A percentile compares a stretch with the other conserved stretches of the same genome.
These are phyloP conservation scores for Aureobasidium sp. DNA, from an alignment of 2,329 filamentous ascomycete genomes.

Conservation along the genomic window DNA sequence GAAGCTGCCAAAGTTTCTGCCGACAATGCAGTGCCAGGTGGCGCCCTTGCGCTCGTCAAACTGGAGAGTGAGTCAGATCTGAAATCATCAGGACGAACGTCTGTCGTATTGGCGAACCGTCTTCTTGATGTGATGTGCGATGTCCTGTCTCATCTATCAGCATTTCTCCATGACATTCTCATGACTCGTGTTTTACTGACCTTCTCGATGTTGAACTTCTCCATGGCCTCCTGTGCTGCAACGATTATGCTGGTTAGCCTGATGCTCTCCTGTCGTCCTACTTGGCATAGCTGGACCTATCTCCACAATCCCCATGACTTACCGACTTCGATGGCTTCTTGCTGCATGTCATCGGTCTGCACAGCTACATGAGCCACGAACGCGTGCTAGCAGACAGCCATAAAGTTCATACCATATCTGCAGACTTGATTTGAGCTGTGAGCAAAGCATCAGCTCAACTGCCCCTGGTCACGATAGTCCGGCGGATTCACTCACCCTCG, in stretches of 20 bases:
- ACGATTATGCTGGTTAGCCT: neutral
- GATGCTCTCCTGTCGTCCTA: neutral
- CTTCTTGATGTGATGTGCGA: slow-evolving; percentile 92
- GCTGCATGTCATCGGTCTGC: slow-evolving; percentile 94
- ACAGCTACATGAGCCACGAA: neutral
- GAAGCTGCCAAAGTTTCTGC: slow-evolving; percentile 97
- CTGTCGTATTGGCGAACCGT: slow-evolving; percentile 52
- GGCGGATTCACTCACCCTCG: slow-evolving; percentile 51
- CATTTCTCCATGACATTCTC: neutral
- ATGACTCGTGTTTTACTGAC: slow-evolving; percentile 33
- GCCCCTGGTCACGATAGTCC: neutral
- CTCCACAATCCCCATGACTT: slow-evolving; percentile 35
- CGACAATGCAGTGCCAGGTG: slow-evolving; percentile 99
- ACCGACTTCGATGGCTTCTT: slow-evolving; percentile 94
- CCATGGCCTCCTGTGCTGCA: slow-evolving; percentile 63
- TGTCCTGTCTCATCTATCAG: slow-evolving; percentile 55
- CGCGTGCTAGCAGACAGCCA: neutral
- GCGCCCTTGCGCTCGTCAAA: slow-evolving; percentile 96
- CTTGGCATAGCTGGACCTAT: neutral
- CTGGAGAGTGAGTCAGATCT: slow-evolving; percentile 40
- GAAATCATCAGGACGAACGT: too few species aligned
- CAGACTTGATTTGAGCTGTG: slow-evolving; percentile 91
- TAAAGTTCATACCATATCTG: slow-evolving; percentile 76
- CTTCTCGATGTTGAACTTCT: slow-evolving; percentile 66
- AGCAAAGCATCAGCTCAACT: slow-evolving; percentile 15